These are phyloP conservation scores for Pseudogymnoascus sp. DNA, from an alignment of 2,329 filamentous ascomycete genomes.

Conservation along the genomic window DNA sequence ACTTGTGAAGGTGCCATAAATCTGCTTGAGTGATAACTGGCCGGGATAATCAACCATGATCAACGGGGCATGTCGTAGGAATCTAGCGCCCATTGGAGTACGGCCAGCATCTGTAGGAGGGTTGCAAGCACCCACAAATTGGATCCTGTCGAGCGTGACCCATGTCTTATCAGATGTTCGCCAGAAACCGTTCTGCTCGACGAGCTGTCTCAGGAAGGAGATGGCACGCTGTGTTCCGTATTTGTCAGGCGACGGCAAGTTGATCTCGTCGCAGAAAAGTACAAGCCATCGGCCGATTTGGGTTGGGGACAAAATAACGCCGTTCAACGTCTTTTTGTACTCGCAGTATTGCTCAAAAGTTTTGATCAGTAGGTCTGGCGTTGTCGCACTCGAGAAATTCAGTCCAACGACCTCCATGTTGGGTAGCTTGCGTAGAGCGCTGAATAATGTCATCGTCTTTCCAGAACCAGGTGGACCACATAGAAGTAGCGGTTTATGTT, in stretches of 20 bases:
- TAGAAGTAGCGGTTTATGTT: constrained; percentile 93
- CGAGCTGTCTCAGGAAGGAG: constrained; percentile 91
- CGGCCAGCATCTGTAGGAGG: constrained; percentile 94
- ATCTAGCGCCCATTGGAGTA: constrained; percentile 86
- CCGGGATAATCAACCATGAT: constrained; percentile 99
- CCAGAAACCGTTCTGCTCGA: constrained; percentile 99
- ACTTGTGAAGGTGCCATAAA: constrained; percentile 96
- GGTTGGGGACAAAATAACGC: constrained; percentile 87
- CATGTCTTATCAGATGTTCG: constrained; percentile 93
- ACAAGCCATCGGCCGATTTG: constrained; percentile 98
- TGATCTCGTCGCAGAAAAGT: constrained; percentile 99
- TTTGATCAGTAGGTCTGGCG: constrained; percentile 94
- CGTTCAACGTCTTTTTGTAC: constrained; percentile 97
- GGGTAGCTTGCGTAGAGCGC: constrained; percentile 87
- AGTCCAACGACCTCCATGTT: constrained; percentile 99
- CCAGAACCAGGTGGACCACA: constrained; percentile 97
- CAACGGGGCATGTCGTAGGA: constrained; percentile 92
- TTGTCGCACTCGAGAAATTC: constrained; percentile 98
- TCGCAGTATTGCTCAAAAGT: constrained; percentile 99
- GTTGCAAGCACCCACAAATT: constrained; percentile 98
- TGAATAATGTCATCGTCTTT: constrained; percentile 99
- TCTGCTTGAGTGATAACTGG: constrained; percentile 87
- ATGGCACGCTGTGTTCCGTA: constrained; percentile 97
- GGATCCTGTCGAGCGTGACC: constrained; percentile 95
- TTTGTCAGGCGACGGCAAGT: constrained; percentile 92